phyloP scores from a whole-genome alignment of 2,329 filamentous ascomycete species.

The Elsinoe perseae region DNA sequence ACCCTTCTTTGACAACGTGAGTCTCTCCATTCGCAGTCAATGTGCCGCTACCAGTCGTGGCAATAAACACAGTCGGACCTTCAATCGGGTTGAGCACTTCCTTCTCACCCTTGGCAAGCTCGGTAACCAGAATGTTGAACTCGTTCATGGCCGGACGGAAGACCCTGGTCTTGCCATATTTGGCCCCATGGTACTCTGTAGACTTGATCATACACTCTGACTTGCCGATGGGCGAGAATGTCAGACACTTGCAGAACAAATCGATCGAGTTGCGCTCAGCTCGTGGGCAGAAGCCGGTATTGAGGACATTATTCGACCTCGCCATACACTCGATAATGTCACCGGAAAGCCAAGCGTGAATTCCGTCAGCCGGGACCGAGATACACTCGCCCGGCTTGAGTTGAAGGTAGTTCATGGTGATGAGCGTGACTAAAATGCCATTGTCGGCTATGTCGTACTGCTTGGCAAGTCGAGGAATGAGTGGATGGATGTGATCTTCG shows the following conservation, averaged over 20 bases:
- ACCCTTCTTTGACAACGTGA: constrained; percentile 52
- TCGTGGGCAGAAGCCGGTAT: constrained; percentile 64
- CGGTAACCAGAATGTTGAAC: constrained; percentile 59
- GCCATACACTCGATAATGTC: constrained; percentile 77
- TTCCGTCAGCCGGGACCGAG: constrained; percentile 64
- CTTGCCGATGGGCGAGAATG: constrained; percentile 54
- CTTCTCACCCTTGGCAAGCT: constrained; percentile 49
- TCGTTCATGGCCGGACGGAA: constrained; percentile 63
- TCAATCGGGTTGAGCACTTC: constrained; percentile 50
- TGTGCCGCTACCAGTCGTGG: constrained; percentile 51
- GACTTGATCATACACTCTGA: constrained; percentile 50
- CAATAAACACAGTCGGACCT: constrained; percentile 57
- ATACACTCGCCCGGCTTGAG: constrained; percentile 59
- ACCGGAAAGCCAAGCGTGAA: constrained; percentile 64
- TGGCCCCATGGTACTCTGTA: constrained; percentile 44
- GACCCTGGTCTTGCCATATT: constrained; percentile 53
- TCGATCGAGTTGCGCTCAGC: constrained; percentile 58
- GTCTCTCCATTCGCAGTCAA: constrained; percentile 48
- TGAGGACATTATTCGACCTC: constrained; percentile 65
- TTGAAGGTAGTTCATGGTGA: constrained; percentile 67
- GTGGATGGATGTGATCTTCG: constrained; percentile 53
- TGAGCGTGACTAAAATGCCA: constrained; percentile 59
- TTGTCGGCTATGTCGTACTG: constrained; percentile 60
- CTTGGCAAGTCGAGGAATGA: constrained; percentile 55
- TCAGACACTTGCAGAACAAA: constrained; percentile 55